These are phyloP conservation scores for Botryosphaeria dothidea DNA, from an alignment of 2,329 filamentous ascomycete species.

Conservation along the genomic window DNA sequence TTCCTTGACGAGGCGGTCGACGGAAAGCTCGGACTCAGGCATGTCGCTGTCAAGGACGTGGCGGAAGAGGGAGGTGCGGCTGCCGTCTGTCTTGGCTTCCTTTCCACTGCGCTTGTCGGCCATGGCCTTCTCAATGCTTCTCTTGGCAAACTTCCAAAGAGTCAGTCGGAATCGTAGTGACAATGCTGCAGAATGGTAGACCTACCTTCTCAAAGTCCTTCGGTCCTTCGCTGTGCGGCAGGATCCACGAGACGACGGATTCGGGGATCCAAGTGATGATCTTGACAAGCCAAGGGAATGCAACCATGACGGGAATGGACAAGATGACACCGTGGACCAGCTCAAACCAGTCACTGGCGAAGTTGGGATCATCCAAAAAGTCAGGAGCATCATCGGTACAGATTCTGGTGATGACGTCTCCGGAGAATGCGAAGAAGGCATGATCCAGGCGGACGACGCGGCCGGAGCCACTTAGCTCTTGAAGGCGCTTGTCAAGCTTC, in stretches of 20 bases:
- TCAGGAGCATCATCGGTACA: constrained; percentile 21
- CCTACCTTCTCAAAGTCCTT: background rate
- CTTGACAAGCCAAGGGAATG: constrained; percentile 21
- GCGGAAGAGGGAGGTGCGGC: background rate
- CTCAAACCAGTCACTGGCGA: constrained; percentile 21
- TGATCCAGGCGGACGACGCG: background rate
- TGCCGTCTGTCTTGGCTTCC: background rate
- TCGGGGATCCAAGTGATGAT: constrained; percentile 4
- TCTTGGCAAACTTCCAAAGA: too few species aligned
- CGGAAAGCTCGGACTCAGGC: constrained; percentile 34
- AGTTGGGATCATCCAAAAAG: constrained; percentile 23
- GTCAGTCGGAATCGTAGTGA: too few species aligned
- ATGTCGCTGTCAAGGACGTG: background rate
- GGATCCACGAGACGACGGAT: background rate
- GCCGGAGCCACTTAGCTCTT: background rate
- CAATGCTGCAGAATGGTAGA: background rate
- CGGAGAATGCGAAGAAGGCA: constrained; percentile 27
- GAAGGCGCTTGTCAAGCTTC: background rate
- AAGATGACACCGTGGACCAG: constrained; percentile 17
- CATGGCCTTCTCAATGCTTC: background rate
- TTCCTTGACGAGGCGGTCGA: constrained; percentile 33
- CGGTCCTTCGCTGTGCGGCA: background rate
- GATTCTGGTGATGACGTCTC: constrained; percentile 29
- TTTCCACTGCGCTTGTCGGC: background rate
- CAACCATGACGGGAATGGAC: constrained; percentile 21